Evolutionary conservation across 768 basidiomycete genomes (phyloP).

Genomic region (Mycena haematopus): DNA sequence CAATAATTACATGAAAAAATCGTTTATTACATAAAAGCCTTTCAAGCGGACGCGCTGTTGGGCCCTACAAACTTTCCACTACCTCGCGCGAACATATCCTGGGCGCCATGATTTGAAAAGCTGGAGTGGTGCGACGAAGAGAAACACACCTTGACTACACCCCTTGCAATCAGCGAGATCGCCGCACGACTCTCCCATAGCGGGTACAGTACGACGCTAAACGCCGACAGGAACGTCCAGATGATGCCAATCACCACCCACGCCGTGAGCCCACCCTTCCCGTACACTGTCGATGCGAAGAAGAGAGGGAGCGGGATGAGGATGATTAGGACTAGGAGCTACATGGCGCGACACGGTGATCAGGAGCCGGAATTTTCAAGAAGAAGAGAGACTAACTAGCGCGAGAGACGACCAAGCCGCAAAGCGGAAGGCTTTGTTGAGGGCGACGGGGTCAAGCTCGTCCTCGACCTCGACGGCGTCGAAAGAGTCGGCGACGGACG

Average conservation of each 20-base stretch:
- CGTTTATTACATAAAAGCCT: not conserved
- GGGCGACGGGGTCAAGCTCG: constrained; percentile 67
- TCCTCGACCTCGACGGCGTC: constrained; percentile 49
- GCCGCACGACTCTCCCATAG: constrained; percentile 83
- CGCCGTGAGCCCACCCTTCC: constrained; percentile 65
- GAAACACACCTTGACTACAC: constrained; percentile 65
- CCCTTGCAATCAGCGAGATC: constrained; percentile 60
- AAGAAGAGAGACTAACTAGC: constrained; percentile 52
- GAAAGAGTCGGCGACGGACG: constrained; percentile 45
- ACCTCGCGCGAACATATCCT: constrained; percentile 51
- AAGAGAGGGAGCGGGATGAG: constrained; percentile 88
- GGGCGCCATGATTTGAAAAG: not conserved
- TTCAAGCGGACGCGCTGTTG: not conserved
- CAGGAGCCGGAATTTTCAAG: not conserved
- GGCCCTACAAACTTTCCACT: constrained; percentile 44
- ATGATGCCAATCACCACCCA: constrained; percentile 86
- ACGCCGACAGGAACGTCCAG: constrained; percentile 82
- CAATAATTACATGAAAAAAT: not conserved
- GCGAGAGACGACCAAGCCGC: constrained; percentile 76
- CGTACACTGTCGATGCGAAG: constrained; percentile 78
- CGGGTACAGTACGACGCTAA: constrained; percentile 84
- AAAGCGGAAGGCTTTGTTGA: constrained; percentile 81
- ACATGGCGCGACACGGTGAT: constrained; percentile 2
- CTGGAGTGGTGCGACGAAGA: not conserved
- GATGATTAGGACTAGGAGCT: constrained; percentile 68